Conservation (phyloP, 768 basidiomycete genomes). For the Phylloporus scabripes region DNA sequence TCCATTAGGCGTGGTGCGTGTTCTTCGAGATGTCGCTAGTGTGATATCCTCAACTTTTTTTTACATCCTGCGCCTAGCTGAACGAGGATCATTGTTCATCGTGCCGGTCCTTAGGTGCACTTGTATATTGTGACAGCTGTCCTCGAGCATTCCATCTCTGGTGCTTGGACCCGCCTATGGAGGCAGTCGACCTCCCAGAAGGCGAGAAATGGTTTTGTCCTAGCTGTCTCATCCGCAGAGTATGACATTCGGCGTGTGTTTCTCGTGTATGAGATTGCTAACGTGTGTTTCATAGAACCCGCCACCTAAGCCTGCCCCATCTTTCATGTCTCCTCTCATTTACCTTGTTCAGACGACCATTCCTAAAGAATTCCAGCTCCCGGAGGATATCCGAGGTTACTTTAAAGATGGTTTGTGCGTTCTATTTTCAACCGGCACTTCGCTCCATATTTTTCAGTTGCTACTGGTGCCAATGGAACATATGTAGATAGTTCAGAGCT, state of each 20-base stretch:
- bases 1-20: constrained; percentile 34
- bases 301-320: constrained; percentile 54
- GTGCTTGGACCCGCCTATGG: constrained; percentile 95
- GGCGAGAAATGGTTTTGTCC: constrained; percentile 77
- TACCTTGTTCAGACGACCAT: constrained; percentile 61
- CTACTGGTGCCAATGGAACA: constrained; percentile 68
- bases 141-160: constrained; percentile 93
- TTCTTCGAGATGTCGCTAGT: constrained; percentile 3
- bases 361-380: constrained; percentile 81
- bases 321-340: constrained; percentile 69
- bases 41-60: constrained; percentile 16
- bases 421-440: constrained; percentile 8
- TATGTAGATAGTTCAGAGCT: constrained; percentile 79
- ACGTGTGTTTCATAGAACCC: constrained; percentile 47
- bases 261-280: constrained; percentile 5
- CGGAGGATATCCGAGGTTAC: constrained; percentile 73
- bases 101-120: constrained; percentile 73
- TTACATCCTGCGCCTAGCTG: constrained; percentile 27
- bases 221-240: constrained; percentile 61
- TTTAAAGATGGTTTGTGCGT: constrained; percentile 77
- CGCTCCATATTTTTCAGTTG: constrained; percentile 46
- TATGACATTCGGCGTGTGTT: constrained; percentile 29
- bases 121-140: constrained; percentile 97
- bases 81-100: constrained; percentile 87
- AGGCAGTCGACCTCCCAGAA: constrained; percentile 80